phyloP scores from a whole-genome alignment of 257 asterid species.

The Prunella vulgaris region DNA sequence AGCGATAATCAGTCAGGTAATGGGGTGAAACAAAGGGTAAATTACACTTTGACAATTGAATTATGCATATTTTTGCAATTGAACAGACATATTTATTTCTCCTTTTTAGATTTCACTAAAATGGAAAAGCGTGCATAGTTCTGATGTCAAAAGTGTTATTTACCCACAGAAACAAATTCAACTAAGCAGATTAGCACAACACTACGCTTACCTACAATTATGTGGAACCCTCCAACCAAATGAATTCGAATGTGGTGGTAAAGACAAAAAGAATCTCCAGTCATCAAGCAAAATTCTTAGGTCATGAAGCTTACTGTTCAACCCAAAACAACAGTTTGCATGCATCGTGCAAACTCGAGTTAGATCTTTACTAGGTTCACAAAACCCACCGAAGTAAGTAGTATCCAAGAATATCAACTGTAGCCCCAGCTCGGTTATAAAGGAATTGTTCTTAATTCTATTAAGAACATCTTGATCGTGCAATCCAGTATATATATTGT shows the following conservation, averaged over 20 bases:
- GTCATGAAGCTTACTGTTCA: constrained; percentile 64
- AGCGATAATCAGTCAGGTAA: not conserved
- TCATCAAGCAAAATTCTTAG: constrained; percentile 63
- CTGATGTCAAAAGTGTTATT: not conserved
- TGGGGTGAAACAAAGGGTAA: no score
- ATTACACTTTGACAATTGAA: no score
- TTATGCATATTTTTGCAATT: no score
- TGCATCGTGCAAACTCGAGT: constrained; percentile 69
- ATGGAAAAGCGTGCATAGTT: not conserved
- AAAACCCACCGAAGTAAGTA: constrained; percentile 61
- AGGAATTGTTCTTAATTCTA: constrained; percentile 45
- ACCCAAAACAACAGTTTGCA: constrained; percentile 75
- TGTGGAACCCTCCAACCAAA: constrained; percentile 73
- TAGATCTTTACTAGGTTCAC: constrained; percentile 71
- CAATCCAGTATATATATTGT: constrained; percentile 43
- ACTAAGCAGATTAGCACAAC: not conserved
- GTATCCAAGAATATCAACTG: constrained; percentile 60
- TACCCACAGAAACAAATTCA: not conserved
- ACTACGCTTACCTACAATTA: constrained; percentile 59
- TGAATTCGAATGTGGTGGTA: constrained; percentile 32
- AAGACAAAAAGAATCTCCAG: constrained; percentile 52
- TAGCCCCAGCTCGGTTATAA: constrained; percentile 41
- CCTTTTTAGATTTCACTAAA: no score
- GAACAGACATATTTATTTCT: no score
- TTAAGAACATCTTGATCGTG: constrained; percentile 78